phyloP scores from a whole-genome alignment of 169 alveolate genomes.

The Plasmodium gonderi region DNA sequence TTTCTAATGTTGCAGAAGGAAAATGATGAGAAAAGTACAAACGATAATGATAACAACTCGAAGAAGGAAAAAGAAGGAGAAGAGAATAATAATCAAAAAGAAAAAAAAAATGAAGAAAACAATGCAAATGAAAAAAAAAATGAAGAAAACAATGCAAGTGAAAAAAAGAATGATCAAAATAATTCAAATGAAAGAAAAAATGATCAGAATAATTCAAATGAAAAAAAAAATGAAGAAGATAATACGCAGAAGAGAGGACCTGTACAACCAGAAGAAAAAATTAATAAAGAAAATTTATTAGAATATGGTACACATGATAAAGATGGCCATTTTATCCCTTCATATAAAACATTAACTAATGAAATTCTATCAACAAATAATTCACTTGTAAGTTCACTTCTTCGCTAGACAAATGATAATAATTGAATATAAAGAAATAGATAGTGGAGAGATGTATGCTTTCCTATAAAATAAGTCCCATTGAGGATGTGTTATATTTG shows the following conservation, averaged over 20 bases:
- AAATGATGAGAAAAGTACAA: conserved; percentile 13
- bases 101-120: conserved; percentile 8
- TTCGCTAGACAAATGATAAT: background rate
- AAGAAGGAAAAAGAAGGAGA: conserved; percentile 3
- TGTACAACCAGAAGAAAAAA: conserved; percentile 38
- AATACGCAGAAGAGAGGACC: background rate
- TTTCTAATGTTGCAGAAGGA: background rate
- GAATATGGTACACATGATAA: conserved; percentile 69
- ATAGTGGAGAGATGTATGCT: too few relatives aligned
- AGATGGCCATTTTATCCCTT: conserved; percentile 61
- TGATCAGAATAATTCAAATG: conserved; percentile 2
- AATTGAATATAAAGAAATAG: too few relatives aligned
- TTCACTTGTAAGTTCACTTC: conserved; percentile 21
- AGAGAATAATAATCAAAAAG: background rate
- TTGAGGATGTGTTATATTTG: background rate
- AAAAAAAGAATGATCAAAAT: conserved; percentile 2
- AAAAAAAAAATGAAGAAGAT: conserved; percentile 10
- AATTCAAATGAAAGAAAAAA: background rate
- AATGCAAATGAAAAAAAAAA: background rate
- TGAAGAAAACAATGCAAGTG: background rate
- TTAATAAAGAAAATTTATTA: conserved; percentile 52
- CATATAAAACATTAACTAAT: conserved; percentile 59
- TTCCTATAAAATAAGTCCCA: background rate
- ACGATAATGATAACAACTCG: conserved; percentile 1
- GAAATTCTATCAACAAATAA: conserved; percentile 64